Percentiles rank a stretch among this genome's conserved stretches.
phyloP scores from a whole-genome alignment of 345 rosid species.

The Gossypium herbaceum region DNA sequence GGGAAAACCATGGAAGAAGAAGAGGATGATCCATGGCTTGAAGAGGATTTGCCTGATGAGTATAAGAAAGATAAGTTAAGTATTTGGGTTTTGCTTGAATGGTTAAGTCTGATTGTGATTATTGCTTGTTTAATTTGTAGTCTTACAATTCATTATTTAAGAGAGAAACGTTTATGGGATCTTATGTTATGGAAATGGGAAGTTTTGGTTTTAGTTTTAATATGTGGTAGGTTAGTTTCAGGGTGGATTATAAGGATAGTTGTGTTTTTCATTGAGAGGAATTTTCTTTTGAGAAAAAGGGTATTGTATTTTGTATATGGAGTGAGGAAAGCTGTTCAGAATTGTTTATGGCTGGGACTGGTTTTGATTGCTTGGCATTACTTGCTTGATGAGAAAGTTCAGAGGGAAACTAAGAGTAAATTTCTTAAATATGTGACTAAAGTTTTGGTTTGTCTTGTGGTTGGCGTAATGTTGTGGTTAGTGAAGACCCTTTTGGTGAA shows the following conservation, averaged over 20 bases:
- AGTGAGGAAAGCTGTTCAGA: constrained; percentile 66
- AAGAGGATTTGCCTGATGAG: constrained; percentile 78
- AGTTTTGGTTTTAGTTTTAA: constrained; percentile 65
- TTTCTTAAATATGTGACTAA: constrained; percentile 50
- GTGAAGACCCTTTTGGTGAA: constrained; percentile 76
- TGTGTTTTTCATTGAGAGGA: constrained; percentile 69
- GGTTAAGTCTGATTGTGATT: constrained; percentile 62
- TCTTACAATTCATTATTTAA: constrained; percentile 36
- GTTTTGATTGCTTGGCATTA: constrained; percentile 76
- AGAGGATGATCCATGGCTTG: constrained; percentile 68
- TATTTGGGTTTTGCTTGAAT: constrained; percentile 46
- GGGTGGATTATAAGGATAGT: constrained; percentile 68
- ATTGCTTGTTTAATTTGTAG: constrained; percentile 54
- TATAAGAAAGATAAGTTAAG: constrained; percentile 44
- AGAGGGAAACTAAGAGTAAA: constrained; percentile 33
- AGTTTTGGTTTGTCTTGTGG: constrained; percentile 62
- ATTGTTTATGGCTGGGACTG: constrained; percentile 86
- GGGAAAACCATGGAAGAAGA: constrained; percentile 45
- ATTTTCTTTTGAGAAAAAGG: constrained; percentile 67
- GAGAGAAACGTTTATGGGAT: constrained; percentile 34
- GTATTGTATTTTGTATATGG: constrained; percentile 91
- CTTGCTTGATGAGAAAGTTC: constrained; percentile 62
- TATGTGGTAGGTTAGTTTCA: constrained; percentile 80
- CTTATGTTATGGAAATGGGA: constrained; percentile 89
- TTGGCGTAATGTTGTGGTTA: constrained; percentile 72